A percentile compares a stretch with the other conserved stretches of the same genome.
phyloP scores from a whole-genome alignment of 2,329 filamentous ascomycete species.

The Aspergillus tanneri region DNA sequence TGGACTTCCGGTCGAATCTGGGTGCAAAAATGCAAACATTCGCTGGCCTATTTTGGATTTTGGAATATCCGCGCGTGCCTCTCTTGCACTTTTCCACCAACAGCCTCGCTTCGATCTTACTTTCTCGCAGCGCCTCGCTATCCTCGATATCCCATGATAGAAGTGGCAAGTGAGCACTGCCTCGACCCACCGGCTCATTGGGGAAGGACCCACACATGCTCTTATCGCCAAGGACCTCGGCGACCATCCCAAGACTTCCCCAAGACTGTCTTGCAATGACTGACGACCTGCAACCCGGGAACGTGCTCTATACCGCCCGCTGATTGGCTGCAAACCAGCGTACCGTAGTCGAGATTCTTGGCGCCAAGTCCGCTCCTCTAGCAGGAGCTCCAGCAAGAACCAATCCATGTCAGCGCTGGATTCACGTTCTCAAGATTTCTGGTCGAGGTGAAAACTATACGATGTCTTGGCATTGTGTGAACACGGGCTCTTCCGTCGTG shows the following conservation, averaged over 20 bases:
- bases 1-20: too few relatives aligned
- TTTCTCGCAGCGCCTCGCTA: too few relatives aligned
- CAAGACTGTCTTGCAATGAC: background rate
- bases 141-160: too few relatives aligned
- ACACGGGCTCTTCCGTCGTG: background rate
- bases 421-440: slow-evolving; percentile 12
- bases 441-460: background rate
- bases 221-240: background rate
- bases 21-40: too few relatives aligned
- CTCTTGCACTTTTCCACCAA: too few relatives aligned
- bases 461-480: slow-evolving; percentile 1
- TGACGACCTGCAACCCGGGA: slow-evolving; percentile 13
- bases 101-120: too few relatives aligned
- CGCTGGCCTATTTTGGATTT: too few relatives aligned
- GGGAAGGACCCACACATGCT: too few relatives aligned
- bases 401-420: slow-evolving; percentile 5
- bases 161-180: too few relatives aligned
- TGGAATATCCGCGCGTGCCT: too few relatives aligned
- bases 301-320: slow-evolving; percentile 6
- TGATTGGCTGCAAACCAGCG: slow-evolving; percentile 6
- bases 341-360: background rate
- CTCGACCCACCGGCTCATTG: too few relatives aligned
- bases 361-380: slow-evolving; percentile 19
- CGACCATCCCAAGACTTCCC: background rate
- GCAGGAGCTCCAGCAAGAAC: background rate